Base-by-base conservation (phyloP, 352 stramenopile genomes). In the Hyaloperonospora arabidopsidis region DNA sequence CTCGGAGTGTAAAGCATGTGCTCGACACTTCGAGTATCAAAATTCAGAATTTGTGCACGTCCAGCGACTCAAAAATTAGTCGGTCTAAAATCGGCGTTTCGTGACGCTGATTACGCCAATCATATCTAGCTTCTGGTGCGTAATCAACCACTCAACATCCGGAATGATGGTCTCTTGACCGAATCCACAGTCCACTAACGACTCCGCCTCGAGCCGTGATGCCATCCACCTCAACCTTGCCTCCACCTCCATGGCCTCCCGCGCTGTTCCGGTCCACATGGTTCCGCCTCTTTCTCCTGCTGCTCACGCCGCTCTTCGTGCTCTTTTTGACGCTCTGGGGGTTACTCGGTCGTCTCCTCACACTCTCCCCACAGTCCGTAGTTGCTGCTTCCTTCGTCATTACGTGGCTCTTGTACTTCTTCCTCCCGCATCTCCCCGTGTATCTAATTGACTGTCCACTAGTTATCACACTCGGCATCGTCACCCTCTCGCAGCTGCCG, bases 321-420 rank as follows among this genome's bases (percentile, higher is more conserved):
- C 59, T 80, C 3, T 22, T 79, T n/a, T 59, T 89, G 38, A 46
- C 65, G 32, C 41, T 86, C 22, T 91, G 78, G 78, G 70, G 75
- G 11, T 3, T 76, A 29, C 22, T 86, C 12, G 72, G 78, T 17
- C 66, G 68, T 17, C 7, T 84, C 3, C 59, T 91, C 19, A 84
- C 74, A 3, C 66, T 78, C 1, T 63, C 80, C 2, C 35, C 55
- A 12, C 65, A 68, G 17, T 45, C 57, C 19, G 68, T 80, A 51
- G 74, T 63, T 2, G 54, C 22, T 15, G 28, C 64, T 18, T 48
- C 66, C 1, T 35, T 74, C 15, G 39, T 54, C 21, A 13, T 68
- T 12, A 63, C 68, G 25, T 79, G 75, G 70, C 52, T 65, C n/a
- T 45, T 89, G 19, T 87, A 76, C 49, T 57, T 86, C 19, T 72